Evolutionary conservation across 1,139 yeast species (phyloP), one percentile per base, ranked within the genome.

Genomic region (Saccharomyces hybrid): DNA sequence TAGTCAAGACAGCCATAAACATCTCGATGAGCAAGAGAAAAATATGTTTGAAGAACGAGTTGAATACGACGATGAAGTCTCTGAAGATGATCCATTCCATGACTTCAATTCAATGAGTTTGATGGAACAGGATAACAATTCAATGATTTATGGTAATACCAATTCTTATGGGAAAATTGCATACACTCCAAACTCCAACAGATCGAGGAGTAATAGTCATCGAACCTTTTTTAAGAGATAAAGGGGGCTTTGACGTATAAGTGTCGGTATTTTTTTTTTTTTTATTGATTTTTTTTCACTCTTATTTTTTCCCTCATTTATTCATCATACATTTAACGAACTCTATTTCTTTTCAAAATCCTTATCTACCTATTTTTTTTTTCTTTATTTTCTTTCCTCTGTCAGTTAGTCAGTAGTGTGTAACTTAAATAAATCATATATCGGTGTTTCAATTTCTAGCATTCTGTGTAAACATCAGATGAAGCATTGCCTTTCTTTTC

Each of bases 51-150:
- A 73, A 65, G 68, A 70, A 52, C 57, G 63, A 7, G 72, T 65
- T 0, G 71, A 66, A 41, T 68, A 65, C 23, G 70, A 68, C 46
- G 70, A 64, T 23, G 61, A 60, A 47, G 61, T 67, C 7, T 59
- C 69, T 34, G 70, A 67, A 30, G 77, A 74, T 47, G 96, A 91
- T 70, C 97, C 97, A n/a, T 93, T 93, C 72, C 85, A 83, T 52
- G 82, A 83, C 64, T 93, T 93, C 74, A 88, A 86, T 66, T 89
- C 97, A 0, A 89, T 93, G 63, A 88, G 97, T 3, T 75, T 91
- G 65, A 90, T 88, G 65, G 91, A 90, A 68, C 86, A 80, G 54
- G 86, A 81, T 50, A 76, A 73, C 48, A 75, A 75, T 51, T 73
- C 80, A 1, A 73, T 79, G 67, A 67, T 75, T 4, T 79, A 77